Evolutionary conservation across 371 early-diverging fungal genomes (phyloP).

Genomic region (Circinella minor): DNA sequence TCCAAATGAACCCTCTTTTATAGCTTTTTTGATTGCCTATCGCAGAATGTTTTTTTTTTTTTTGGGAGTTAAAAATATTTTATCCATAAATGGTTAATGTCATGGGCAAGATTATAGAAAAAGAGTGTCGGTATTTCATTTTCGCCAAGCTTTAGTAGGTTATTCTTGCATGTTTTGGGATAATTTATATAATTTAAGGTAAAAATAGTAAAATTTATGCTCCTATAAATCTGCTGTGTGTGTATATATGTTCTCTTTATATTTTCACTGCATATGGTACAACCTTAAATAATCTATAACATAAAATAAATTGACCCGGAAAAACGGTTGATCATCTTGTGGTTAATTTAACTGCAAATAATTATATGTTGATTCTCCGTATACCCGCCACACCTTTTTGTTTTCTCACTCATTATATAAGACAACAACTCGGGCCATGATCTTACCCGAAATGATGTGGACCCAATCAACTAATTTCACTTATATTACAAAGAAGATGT

Average conservation of each 20-base stretch:
- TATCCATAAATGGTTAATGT: background rate
- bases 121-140: background rate
- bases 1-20: background rate
- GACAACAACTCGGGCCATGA: too few species aligned
- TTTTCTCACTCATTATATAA: background rate
- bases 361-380: background rate
- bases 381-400: background rate
- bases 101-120: background rate
- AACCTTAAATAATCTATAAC: too few species aligned
- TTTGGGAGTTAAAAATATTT: background rate
- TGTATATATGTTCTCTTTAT: background rate
- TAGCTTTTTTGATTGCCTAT: background rate
- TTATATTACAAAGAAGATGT: too few species aligned
- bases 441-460: too few species aligned
- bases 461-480: too few species aligned
- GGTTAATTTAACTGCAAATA: background rate
- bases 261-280: too few species aligned
- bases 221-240: background rate
- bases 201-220: slow-evolving; percentile 6
- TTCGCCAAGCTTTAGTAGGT: background rate
- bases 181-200: slow-evolving; percentile 1
- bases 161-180: background rate
- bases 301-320: background rate
- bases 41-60: too few species aligned
- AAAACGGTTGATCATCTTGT: slow-evolving; percentile 1